Percentiles rank a stretch among this genome's conserved stretches.
Conservation (phyloP, 345 rosid species). For the Citrus inodora region DNA sequence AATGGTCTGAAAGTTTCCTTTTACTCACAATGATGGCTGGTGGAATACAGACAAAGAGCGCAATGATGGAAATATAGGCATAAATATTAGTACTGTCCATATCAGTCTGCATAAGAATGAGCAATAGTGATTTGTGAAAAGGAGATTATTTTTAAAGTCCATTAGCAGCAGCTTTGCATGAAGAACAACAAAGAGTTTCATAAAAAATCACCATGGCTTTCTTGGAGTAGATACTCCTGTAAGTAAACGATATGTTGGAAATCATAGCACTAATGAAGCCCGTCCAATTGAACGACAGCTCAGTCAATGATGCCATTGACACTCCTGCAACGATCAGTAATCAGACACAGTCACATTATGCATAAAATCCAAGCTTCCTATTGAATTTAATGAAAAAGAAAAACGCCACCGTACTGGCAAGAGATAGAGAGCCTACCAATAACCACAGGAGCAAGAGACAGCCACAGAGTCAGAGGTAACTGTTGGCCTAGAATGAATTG, state of each 20-base stretch:
- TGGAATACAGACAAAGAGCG: slow-evolving; percentile 86
- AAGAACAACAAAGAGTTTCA: not conserved
- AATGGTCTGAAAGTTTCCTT: not conserved
- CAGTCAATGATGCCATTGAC: slow-evolving; percentile 88
- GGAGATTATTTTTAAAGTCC: not conserved
- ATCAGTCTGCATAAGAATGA: slow-evolving; percentile 61
- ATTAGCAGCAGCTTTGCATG: not conserved
- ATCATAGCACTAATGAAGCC: slow-evolving; percentile 99
- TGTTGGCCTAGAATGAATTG: slow-evolving; percentile 85
- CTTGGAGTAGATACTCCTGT: slow-evolving; percentile 94
- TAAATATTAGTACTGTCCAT: slow-evolving; percentile 97
- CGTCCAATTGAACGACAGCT: slow-evolving; percentile 91
- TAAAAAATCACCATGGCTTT: slow-evolving; percentile 80
- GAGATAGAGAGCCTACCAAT: slow-evolving; percentile 40
- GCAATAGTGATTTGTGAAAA: not conserved
- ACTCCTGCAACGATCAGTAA: slow-evolving; percentile 47
- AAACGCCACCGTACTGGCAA: not conserved
- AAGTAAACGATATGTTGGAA: slow-evolving; percentile 91
- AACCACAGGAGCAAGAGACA: slow-evolving; percentile 88
- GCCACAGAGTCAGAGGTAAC: slow-evolving; percentile 82
- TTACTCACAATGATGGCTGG: slow-evolving; percentile 83
- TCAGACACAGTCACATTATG: not conserved
- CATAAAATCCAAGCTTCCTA: not conserved
- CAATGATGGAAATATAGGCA: slow-evolving; percentile 95
- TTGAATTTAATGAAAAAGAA: not conserved